These are phyloP conservation scores for Quercus robur DNA, from an alignment of 306 rosid genomes.

Conservation along the genomic window DNA sequence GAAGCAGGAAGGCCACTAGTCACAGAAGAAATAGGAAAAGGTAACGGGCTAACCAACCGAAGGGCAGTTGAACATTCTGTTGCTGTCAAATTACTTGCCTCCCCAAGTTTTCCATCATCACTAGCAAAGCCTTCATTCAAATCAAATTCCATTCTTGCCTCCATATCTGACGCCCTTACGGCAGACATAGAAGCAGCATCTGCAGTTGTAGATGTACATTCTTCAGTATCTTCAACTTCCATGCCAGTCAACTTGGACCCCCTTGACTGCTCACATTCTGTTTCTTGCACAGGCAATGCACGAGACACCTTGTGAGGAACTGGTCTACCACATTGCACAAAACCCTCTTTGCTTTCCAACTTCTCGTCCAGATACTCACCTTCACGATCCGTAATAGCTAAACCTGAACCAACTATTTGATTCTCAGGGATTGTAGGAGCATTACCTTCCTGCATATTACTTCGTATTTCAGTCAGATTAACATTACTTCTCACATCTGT, in stretches of 20 bases:
- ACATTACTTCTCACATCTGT: conserved; percentile 12
- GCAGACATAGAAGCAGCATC: conserved; percentile 52
- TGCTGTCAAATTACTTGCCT: conserved; percentile 21
- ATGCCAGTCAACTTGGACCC: conserved; percentile 30
- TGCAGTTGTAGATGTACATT: conserved; percentile 60
- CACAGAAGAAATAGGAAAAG: conserved; percentile 45
- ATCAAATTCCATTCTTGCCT: conserved; percentile 61
- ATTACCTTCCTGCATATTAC: conserved; percentile 17
- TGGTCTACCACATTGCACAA: conserved; percentile 34
- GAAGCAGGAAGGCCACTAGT: conserved; percentile 43
- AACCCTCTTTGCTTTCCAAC: conserved; percentile 28
- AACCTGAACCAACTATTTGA: conserved; percentile 25
- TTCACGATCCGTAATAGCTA: conserved; percentile 19
- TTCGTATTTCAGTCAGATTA: conserved; percentile 29
- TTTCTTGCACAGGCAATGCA: conserved; percentile 37
- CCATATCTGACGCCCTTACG: conserved; percentile 34
- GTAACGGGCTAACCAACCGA: conserved; percentile 46
- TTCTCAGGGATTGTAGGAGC: conserved; percentile 17
- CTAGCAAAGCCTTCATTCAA: conserved; percentile 67
- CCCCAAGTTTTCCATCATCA: conserved; percentile 57
- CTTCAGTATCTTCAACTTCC: conserved; percentile 60
- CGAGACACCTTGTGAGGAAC: conserved; percentile 16
- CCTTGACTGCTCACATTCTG: conserved; percentile 30
- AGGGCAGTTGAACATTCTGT: conserved; percentile 40
- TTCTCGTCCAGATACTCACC: conserved; percentile 41